These are phyloP conservation scores for Coemansia sp. DNA, from an alignment of 192 early-diverging fungal species.

Conservation along the genomic window DNA sequence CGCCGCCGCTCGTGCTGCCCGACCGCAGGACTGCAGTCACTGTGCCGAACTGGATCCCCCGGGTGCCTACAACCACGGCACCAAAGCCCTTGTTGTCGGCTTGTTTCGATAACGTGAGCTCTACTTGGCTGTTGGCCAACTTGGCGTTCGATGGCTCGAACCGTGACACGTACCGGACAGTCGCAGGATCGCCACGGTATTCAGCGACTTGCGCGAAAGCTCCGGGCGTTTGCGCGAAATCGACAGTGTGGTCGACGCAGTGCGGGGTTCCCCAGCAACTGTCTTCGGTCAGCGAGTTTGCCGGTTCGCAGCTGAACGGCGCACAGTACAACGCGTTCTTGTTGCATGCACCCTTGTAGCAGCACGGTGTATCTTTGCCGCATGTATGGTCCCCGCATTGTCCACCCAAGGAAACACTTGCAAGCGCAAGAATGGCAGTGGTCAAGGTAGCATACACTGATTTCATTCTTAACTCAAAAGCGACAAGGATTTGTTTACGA, in stretches of 20 bases:
- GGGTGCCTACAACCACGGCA: conserved; percentile 56
- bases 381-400: conserved; percentile 33
- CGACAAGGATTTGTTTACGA: too few species aligned
- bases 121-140: conserved; percentile 43
- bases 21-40: conserved; percentile 58
- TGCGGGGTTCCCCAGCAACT: conserved; percentile 50
- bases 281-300: conserved; percentile 24
- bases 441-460: background rate
- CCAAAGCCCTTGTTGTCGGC: conserved; percentile 57
- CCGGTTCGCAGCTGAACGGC: conserved; percentile 47
- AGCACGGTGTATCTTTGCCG: conserved; percentile 51
- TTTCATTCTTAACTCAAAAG: conserved; percentile 1
- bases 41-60: conserved; percentile 63
- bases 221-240: conserved; percentile 20
- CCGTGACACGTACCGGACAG: conserved; percentile 53
- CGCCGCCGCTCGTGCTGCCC: conserved; percentile 53
- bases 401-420: conserved; percentile 12
- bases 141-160: conserved; percentile 58
- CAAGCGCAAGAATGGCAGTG: conserved; percentile 5
- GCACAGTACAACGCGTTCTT: conserved; percentile 46
- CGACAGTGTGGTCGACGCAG: conserved; percentile 37
- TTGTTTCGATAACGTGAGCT: conserved; percentile 47
- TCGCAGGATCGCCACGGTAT: conserved; percentile 57
- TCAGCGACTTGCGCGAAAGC: conserved; percentile 37
- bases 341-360: conserved; percentile 54